Evolutionary conservation across 148 eudicot species (phyloP), one percentile per base, ranked within the genome.

Genomic region (Bassia scoparia): DNA sequence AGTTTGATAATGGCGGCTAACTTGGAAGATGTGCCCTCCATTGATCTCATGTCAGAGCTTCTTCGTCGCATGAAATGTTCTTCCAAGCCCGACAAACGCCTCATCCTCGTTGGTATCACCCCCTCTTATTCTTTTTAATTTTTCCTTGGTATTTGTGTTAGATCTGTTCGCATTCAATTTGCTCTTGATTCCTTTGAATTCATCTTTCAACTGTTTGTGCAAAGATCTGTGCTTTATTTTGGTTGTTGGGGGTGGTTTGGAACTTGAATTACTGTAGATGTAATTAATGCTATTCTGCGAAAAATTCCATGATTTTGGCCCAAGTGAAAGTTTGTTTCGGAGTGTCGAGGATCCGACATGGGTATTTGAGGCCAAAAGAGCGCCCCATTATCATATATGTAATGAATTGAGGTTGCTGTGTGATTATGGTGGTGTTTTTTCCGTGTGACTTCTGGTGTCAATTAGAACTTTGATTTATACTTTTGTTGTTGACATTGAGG

Each of bases 11-110:
- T 78, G 84, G 89, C 84, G 76, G 69, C 79, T 74, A 83, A 83
- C 53, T 84, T 93, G 84, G 98, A 94, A 60, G 98, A 94, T 74
- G 86, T 91, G 2, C 85, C 85, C 14, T 86, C 96, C 0, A 68
- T 72, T 37, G 93, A 89, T 81, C 83, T 94, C 79, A 89, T 89
- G 98, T 68, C 86, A 29, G 98, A 94, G 83, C 96, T 94, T 29
- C 87, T 94, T 44, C 98, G 98, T 43, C 98, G 98, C 33, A 86
- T 91, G 91, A 94, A 88, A 70, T 94, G 98, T 61, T 81, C 91
- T 33, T 53, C 85, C 77, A 91, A 94, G 65, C 97, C 98, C 24
- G 96, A 91, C 83, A 89, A 94, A 62, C 97, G 96, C 75, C 96
- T 94, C 83, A 94, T 94, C 64, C 93, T 94, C 80, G 84, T 94